Evolutionary conservation across 192 early-diverging fungal genomes (phyloP).

Genomic region (Coemansia sp.): DNA sequence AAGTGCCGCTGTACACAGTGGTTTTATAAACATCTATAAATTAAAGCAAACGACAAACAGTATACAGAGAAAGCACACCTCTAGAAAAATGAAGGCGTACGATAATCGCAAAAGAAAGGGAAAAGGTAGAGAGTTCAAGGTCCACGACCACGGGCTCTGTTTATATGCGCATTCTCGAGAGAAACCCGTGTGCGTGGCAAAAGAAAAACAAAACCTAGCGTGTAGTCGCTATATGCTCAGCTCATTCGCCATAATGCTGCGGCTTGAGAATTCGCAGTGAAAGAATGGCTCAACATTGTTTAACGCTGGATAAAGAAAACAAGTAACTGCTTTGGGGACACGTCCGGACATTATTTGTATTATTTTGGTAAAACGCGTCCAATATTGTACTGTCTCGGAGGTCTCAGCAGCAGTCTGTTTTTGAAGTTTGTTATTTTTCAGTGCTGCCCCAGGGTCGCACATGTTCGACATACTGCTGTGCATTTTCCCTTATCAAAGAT

Average conservation of each 20-base stretch:
- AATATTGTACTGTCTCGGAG: too few relatives aligned
- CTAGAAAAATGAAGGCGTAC: neutral
- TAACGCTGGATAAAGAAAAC: conserved; percentile 1
- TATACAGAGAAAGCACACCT: conserved; percentile 3
- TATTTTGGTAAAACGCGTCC: neutral
- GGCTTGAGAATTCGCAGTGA: conserved; percentile 4
- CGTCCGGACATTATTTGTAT: neutral
- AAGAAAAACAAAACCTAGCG: neutral
- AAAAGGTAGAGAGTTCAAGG: neutral
- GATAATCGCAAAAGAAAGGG: neutral
- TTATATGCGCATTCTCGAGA: neutral
- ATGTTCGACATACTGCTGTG: too few relatives aligned
- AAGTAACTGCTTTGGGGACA: conserved; percentile 12
- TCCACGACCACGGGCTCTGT: neutral
- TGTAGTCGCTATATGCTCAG: neutral
- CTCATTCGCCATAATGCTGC: neutral
- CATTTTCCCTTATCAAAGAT: too few relatives aligned
- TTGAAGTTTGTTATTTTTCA: too few relatives aligned
- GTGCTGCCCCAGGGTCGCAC: too few relatives aligned
- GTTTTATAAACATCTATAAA: neutral
- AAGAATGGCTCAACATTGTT: conserved; percentile 4
- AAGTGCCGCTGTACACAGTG: neutral
- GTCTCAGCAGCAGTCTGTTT: too few relatives aligned
- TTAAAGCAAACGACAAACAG: conserved; percentile 1
- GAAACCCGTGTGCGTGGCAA: neutral